Conservation (phyloP, 164 flowering plant genomes). For the Platanus orientalis region DNA sequence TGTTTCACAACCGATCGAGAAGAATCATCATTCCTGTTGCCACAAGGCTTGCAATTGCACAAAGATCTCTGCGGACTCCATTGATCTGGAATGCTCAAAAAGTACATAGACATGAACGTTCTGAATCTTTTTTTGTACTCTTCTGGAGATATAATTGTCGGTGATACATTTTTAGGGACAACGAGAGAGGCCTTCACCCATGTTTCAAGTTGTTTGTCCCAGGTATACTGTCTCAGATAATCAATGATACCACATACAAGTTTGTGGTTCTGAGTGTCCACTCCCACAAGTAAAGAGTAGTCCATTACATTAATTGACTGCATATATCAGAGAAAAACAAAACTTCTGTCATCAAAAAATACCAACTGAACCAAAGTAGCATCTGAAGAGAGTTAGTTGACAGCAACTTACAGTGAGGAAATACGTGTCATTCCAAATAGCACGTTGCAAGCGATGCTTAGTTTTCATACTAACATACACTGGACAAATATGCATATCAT, state of each 20-base stretch:
- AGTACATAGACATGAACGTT: slow-evolving; percentile 71
- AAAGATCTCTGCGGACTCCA: slow-evolving; percentile 45
- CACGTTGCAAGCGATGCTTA: slow-evolving; percentile 66
- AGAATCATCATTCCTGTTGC: slow-evolving; percentile 18
- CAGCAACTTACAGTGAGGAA: slow-evolving; percentile 90
- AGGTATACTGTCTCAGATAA: slow-evolving; percentile 88
- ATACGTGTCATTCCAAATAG: slow-evolving; percentile 88
- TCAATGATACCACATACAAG: slow-evolving; percentile 93
- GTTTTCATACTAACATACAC: slow-evolving; percentile 58
- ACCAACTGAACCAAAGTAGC: background rate
- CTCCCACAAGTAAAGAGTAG: slow-evolving; percentile 90
- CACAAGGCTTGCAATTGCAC: slow-evolving; percentile 33
- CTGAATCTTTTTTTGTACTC: slow-evolving; percentile 92
- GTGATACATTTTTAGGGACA: slow-evolving; percentile 66
- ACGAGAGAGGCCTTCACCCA: slow-evolving; percentile 87
- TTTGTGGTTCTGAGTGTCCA: slow-evolving; percentile 54
- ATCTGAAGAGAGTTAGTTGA: background rate
- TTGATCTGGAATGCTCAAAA: slow-evolving; percentile 66
- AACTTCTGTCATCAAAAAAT: background rate
- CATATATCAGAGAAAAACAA: slow-evolving; percentile 13
- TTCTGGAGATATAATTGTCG: slow-evolving; percentile 79
- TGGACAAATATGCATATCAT: slow-evolving; percentile 75
- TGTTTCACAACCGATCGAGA: slow-evolving; percentile 12
- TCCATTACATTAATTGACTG: slow-evolving; percentile 96
- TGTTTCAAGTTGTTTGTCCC: slow-evolving; percentile 93